Base-by-base conservation (phyloP, 2,329 filamentous ascomycete genomes). In the Fusarium gaditjirri region DNA sequence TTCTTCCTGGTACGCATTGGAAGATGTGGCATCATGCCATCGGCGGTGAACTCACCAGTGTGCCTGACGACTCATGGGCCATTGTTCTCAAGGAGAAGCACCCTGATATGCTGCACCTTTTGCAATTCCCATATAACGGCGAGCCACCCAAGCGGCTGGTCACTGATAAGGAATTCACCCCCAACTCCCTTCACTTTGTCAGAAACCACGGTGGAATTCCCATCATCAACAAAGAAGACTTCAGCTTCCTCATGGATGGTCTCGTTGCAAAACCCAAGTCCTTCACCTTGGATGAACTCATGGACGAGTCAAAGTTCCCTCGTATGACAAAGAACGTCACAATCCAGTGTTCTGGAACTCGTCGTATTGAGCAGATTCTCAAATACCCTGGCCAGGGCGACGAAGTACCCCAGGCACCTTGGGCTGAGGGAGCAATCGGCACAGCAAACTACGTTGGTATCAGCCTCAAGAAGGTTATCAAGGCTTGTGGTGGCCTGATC, bases 121-220 rank as follows among this genome's bases (percentile, higher is more conserved):
- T 91, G 0, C 86, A 90, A 60, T 91, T 91, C 65, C 89, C 89
- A 0, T 91, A 91, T 78, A 91, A 91, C 42, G 89, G 89, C 1
- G 89, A 91, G 68, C 86, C 89, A 0, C 88, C 88, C 0, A 87
- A 90, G 69, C 84, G 87, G 4, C 82, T 92, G 1, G 85, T 90
- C 8, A 81, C 80, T 2, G 85, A 86, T 1, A 84, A 84, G 21
- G 84, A 86, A 0, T 85, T 93, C 42, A 94, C 92, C 0, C 82
- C 85, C 0, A 94, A 92, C 67, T 52, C 72, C 1, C 73, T 80
- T 0, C 88, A 90, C 71, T 94, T 92, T 71, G 89, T 94, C 1
- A 85, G 92, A 12, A 94, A 94, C 65, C 92, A 94, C 68, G 91
- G 92, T 14, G 91, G 91, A 0, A 89, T 94, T 23, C 92, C 92